These are phyloP conservation scores for Populus alba DNA, from an alignment of 345 rosid genomes.

Conservation along the genomic window DNA sequence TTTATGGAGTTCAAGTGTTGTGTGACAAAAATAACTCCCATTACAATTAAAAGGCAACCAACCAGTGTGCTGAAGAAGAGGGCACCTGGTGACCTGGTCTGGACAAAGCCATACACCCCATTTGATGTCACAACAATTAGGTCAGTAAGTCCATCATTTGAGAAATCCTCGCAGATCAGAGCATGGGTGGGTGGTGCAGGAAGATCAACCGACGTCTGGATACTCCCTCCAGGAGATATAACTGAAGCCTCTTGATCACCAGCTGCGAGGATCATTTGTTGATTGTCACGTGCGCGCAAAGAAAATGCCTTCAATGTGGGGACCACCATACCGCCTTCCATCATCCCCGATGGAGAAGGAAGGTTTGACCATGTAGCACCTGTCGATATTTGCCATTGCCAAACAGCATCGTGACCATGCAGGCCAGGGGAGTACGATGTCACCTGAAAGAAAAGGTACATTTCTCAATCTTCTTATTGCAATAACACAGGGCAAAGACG, in stretches of 20 bases:
- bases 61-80: constrained; percentile 97
- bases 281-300: constrained; percentile 67
- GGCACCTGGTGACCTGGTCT: constrained; percentile 96
- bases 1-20: constrained; percentile 80
- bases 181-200: constrained; percentile 88
- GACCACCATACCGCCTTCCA: constrained; percentile 65
- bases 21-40: constrained; percentile 86
- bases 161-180: constrained; percentile 78
- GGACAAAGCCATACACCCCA: constrained; percentile 89
- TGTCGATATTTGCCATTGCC: constrained; percentile 45
- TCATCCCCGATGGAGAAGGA: constrained; percentile 87
- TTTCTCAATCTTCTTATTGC: background rate
- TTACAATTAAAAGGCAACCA: constrained; percentile 84
- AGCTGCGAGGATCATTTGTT: constrained; percentile 86
- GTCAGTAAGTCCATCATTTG: constrained; percentile 86
- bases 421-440: constrained; percentile 81
- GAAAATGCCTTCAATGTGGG: constrained; percentile 83
- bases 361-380: constrained; percentile 96
- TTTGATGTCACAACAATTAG: constrained; percentile 82
- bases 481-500: background rate
- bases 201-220: constrained; percentile 64
- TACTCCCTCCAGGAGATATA: constrained; percentile 86
- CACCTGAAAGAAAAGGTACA: constrained; percentile 48
- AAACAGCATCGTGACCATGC: constrained; percentile 62
- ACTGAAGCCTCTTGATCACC: constrained; percentile 88